These are phyloP conservation scores for Podila minutissima DNA, from an alignment of 192 early-diverging fungal species.

Conservation along the genomic window DNA sequence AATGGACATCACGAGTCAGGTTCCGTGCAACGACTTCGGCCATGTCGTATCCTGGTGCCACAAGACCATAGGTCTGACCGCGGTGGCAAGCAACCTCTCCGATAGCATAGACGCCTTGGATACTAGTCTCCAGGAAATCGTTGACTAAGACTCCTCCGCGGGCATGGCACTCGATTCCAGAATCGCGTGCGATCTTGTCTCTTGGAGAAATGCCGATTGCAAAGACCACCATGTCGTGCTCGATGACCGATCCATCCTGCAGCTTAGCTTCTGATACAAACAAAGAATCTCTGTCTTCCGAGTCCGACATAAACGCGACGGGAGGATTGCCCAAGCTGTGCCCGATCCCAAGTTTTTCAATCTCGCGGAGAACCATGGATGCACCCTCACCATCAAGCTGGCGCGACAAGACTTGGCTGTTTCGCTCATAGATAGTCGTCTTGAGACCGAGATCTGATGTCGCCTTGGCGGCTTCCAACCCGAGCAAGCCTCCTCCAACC, in stretches of 20 bases:
- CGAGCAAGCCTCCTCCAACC: conserved; percentile 73
- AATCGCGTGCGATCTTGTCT: conserved; percentile 64
- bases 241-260: conserved; percentile 50
- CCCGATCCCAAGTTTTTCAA: conserved; percentile 59
- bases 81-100: conserved; percentile 66
- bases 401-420: conserved; percentile 57
- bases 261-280: conserved; percentile 34
- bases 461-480: conserved; percentile 76
- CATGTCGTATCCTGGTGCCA: conserved; percentile 79
- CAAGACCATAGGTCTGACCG: conserved; percentile 64
- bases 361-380: conserved; percentile 57
- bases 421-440: conserved; percentile 66
- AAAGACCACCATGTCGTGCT: conserved; percentile 59
- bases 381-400: conserved; percentile 70
- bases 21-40: conserved; percentile 71
- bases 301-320: conserved; percentile 43
- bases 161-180: conserved; percentile 53
- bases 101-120: conserved; percentile 63
- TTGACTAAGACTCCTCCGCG: conserved; percentile 74
- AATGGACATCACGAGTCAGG: conserved; percentile 31
- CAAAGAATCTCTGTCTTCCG: not conserved
- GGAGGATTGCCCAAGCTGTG: conserved; percentile 41
- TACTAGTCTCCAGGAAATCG: conserved; percentile 54
- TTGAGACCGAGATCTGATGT: conserved; percentile 59
- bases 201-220: conserved; percentile 68